phyloP scores from a whole-genome alignment of 176 grass and related monocot species.

The Oryza coarctata region DNA sequence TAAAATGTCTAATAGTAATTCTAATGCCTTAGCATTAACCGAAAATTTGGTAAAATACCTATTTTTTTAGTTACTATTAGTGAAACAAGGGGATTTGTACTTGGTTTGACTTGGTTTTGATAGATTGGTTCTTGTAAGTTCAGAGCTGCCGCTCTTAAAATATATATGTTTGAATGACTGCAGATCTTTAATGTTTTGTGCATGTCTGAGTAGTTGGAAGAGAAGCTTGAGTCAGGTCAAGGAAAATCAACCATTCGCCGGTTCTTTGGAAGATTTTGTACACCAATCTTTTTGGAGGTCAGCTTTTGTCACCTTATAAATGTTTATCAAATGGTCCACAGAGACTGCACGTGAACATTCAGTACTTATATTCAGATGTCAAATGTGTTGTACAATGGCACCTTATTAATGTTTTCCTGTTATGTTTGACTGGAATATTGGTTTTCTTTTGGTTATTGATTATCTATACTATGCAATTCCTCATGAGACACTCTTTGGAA shows the following conservation, averaged over 20 bases:
- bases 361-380: not conserved
- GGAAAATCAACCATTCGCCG: slow-evolving; percentile 63
- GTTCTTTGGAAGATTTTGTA: slow-evolving; percentile 86
- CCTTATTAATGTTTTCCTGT: not conserved
- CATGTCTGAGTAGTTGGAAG: slow-evolving; percentile 63
- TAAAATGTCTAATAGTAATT: slow-evolving; percentile 3
- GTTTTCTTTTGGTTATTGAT: not conserved
- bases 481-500: slow-evolving; percentile 16
- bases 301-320: slow-evolving; percentile 6
- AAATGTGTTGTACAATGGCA: not conserved
- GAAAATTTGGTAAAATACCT: not conserved
- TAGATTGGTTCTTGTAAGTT: not conserved
- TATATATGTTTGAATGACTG: not conserved
- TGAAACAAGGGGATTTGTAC: not conserved
- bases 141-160: not conserved
- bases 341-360: not conserved
- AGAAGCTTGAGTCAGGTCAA: slow-evolving; percentile 83
- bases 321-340: not conserved
- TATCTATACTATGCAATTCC: not conserved
- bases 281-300: slow-evolving; percentile 87
- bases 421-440: not conserved
- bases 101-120: not conserved
- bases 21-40: not conserved
- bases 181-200: slow-evolving; percentile 28
- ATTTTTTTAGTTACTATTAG: not conserved